Percentiles rank a stretch among this genome's conserved stretches.
These are phyloP conservation scores for Backusella psychrophila DNA, from an alignment of 192 early-diverging fungal genomes.

Conservation along the genomic window DNA sequence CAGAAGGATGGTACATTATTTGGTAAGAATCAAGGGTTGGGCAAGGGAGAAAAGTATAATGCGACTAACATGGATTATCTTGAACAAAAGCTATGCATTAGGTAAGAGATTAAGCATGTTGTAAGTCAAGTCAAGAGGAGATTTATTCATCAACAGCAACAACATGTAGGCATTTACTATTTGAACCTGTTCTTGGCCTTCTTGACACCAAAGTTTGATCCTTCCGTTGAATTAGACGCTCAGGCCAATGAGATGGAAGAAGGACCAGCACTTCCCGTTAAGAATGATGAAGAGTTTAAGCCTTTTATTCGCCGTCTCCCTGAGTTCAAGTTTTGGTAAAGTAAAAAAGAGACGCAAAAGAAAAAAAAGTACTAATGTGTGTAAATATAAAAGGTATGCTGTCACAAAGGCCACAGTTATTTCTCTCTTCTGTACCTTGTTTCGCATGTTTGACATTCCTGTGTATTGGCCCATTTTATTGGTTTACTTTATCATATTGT, in stretches of 20 bases:
- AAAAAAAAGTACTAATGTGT: neutral
- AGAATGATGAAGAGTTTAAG: slow-evolving; percentile 91
- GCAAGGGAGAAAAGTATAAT: neutral
- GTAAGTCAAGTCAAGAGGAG: neutral
- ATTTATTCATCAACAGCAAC: neutral
- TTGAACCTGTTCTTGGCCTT: slow-evolving; percentile 95
- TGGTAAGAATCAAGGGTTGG: slow-evolving; percentile 61
- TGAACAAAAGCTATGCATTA: slow-evolving; percentile 25
- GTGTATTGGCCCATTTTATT: slow-evolving; percentile 99
- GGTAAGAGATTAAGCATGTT: neutral
- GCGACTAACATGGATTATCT: neutral
- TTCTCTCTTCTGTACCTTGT: slow-evolving; percentile 85
- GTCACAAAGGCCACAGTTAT: slow-evolving; percentile 79
- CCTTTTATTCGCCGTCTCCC: slow-evolving; percentile 96
- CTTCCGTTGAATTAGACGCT: slow-evolving; percentile 73
- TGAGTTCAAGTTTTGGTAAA: slow-evolving; percentile 98
- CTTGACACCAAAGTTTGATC: slow-evolving; percentile 95
- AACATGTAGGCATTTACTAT: slow-evolving; percentile 81
- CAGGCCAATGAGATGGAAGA: slow-evolving; percentile 63
- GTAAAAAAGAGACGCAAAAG: neutral
- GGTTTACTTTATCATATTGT: slow-evolving; percentile 94
- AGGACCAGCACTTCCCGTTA: slow-evolving; percentile 72
- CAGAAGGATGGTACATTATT: slow-evolving; percentile 96
- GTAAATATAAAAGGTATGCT: slow-evolving; percentile 59
- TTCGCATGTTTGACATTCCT: slow-evolving; percentile 90